Percentiles rank a stretch among this genome's conserved stretches.
These are phyloP conservation scores for Paxillus involutus DNA, from an alignment of 768 basidiomycete genomes.

Conservation along the genomic window DNA sequence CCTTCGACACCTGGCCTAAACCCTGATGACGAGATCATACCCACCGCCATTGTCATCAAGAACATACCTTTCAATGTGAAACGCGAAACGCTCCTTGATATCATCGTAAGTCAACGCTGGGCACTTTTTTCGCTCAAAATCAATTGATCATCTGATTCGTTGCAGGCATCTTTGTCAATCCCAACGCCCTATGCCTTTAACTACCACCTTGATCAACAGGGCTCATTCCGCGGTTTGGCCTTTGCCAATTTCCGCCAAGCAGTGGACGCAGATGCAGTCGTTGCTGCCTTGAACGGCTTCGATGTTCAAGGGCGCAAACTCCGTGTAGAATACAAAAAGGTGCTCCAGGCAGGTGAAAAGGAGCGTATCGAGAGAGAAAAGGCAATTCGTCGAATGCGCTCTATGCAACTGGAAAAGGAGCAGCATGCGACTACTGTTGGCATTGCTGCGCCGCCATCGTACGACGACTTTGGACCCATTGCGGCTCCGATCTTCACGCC, in stretches of 20 bases:
- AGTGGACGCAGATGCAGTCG: slow-evolving; percentile 91
- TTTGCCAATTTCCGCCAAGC: slow-evolving; percentile 97
- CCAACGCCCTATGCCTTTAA: slow-evolving; percentile 99
- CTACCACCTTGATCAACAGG: slow-evolving; percentile 96
- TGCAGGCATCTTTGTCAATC: slow-evolving; percentile 84
- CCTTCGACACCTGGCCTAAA: slow-evolving; percentile 52
- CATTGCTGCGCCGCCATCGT: slow-evolving; percentile 40
- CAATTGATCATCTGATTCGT: slow-evolving; percentile 12
- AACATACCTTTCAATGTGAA: slow-evolving; percentile 99
- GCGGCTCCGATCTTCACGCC: slow-evolving; percentile 57
- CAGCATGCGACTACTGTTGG: slow-evolving; percentile 35
- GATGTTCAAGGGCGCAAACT: slow-evolving; percentile 96
- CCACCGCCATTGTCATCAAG: slow-evolving; percentile 99
- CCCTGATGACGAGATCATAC: slow-evolving; percentile 90
- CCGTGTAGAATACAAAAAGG: slow-evolving; percentile 99
- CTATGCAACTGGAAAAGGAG: slow-evolving; percentile 93
- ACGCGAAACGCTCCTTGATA: slow-evolving; percentile 92
- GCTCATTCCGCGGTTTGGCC: slow-evolving; percentile 94
- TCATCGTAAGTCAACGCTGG: slow-evolving; percentile 70
- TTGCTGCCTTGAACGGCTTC: slow-evolving; percentile 93
- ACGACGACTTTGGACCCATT: slow-evolving; percentile 75
- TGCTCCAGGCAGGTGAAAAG: slow-evolving; percentile 98
- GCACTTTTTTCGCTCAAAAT: background rate
- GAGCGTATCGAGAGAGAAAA: slow-evolving; percentile 98
- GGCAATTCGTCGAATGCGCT: slow-evolving; percentile 96